These are phyloP conservation scores for Leccinum angustisporum DNA, from an alignment of 1,284 basidiomycete genomes.

Conservation along the genomic window DNA sequence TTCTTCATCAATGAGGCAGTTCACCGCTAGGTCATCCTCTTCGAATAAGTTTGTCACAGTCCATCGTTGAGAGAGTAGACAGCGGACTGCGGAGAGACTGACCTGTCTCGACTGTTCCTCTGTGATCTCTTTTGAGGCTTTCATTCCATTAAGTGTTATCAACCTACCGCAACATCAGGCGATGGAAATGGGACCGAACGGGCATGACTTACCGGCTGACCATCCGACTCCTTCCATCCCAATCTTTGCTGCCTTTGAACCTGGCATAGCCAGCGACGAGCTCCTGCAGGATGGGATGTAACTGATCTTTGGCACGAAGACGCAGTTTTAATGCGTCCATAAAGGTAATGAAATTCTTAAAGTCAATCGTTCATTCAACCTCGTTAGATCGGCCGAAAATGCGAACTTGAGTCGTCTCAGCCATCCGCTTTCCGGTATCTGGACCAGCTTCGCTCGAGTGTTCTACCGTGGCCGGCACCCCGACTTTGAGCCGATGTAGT, in stretches of 20 bases:
- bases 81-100: slow-evolving; percentile 16
- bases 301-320: slow-evolving; percentile 92
- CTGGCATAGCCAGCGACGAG: slow-evolving; percentile 90
- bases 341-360: slow-evolving; percentile 93
- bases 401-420: slow-evolving; percentile 91
- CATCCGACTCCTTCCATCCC: slow-evolving; percentile 93
- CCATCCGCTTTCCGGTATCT: slow-evolving; percentile 96
- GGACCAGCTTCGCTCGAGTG: slow-evolving; percentile 81
- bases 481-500: slow-evolving; percentile 85
- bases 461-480: slow-evolving; percentile 95
- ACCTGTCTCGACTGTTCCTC: slow-evolving; percentile 96
- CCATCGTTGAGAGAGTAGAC: not conserved
- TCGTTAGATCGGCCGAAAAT: not conserved
- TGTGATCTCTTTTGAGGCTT: slow-evolving; percentile 93
- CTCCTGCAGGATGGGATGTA: slow-evolving; percentile 93
- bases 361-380: slow-evolving; percentile 2
- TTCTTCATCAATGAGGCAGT: not conserved
- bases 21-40: not conserved
- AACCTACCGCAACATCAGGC: slow-evolving; percentile 56
- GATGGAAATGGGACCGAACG: not conserved
- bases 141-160: slow-evolving; percentile 95
- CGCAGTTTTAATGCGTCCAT: slow-evolving; percentile 97
- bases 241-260: slow-evolving; percentile 91
- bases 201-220: slow-evolving; percentile 75
- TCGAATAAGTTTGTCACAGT: not conserved